These are phyloP conservation scores for Claviceps sp. DNA, from an alignment of 2,329 filamentous ascomycete species.

Conservation along the genomic window DNA sequence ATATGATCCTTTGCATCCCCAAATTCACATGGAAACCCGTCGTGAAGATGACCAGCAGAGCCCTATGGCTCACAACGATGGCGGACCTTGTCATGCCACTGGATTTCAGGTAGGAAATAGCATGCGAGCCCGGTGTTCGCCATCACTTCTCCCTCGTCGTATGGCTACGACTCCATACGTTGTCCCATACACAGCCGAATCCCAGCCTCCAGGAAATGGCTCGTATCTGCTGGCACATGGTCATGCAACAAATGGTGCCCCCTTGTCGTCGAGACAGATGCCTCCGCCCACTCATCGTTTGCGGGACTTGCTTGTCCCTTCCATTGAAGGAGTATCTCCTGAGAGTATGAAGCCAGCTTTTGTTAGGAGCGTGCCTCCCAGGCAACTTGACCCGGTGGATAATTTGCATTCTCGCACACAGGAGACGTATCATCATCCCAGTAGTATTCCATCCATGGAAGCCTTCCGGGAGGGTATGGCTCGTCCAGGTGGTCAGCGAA, in stretches of 20 bases:
- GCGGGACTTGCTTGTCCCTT: constrained; percentile 32
- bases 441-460: constrained; percentile 2
- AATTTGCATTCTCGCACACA: constrained; percentile 8
- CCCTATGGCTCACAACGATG: constrained; percentile 1
- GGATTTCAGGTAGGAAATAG: constrained; percentile 4
- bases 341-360: constrained; percentile 20
- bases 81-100: constrained; percentile 1
- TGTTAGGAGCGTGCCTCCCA: constrained; percentile 19
- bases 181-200: background rate
- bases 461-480: background rate
- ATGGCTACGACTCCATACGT: background rate
- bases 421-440: constrained; percentile 8
- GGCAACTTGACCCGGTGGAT: constrained; percentile 12
- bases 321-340: constrained; percentile 31
- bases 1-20: constrained; percentile 3
- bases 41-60: constrained; percentile 3
- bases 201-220: constrained; percentile 10
- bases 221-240: constrained; percentile 14
- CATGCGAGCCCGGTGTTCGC: constrained; percentile 1
- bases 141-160: constrained; percentile 1
- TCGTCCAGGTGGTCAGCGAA: constrained; percentile 5
- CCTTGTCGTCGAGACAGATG: constrained; percentile 4
- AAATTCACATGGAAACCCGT: constrained; percentile 1
- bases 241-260: constrained; percentile 7
- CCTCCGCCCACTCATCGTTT: constrained; percentile 11